A percentile compares a stretch with the other conserved stretches of the same genome.
Conservation (phyloP, 2,329 filamentous ascomycete genomes). For the Colletotrichum sp. region DNA sequence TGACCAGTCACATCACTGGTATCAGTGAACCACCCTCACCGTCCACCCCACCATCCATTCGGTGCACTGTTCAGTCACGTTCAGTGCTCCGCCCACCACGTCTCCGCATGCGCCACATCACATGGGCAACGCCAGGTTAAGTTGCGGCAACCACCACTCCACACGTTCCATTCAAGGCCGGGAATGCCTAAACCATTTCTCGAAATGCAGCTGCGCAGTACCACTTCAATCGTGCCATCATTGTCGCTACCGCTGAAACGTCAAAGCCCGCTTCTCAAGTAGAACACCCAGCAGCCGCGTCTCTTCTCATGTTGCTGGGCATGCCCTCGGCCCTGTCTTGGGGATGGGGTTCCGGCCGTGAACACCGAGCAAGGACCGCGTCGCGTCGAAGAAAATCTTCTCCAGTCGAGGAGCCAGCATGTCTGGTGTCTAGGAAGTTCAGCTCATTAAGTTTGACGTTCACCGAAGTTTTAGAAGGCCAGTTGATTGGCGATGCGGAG, state of each 20-base stretch:
- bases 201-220: background rate
- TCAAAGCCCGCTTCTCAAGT: no score
- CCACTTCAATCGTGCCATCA: no score
- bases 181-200: background rate
- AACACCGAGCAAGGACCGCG: background rate
- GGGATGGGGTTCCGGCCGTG: background rate
- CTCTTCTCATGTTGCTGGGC: no score
- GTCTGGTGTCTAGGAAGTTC: background rate
- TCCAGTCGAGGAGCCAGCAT: background rate
- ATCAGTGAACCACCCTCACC: background rate
- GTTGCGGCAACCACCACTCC: background rate
- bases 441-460: background rate
- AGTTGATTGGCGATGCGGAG: background rate
- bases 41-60: background rate
- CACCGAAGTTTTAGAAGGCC: background rate
- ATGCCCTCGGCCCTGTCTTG: background rate
- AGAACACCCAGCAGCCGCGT: no score
- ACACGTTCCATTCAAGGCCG: background rate
- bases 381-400: background rate
- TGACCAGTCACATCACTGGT: no score
- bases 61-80: background rate
- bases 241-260: no score
- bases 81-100: background rate
- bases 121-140: no score
- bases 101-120: no score